A percentile compares a stretch with the other conserved stretches of the same genome.
Evolutionary conservation across 768 basidiomycete genomes (phyloP).

Genomic region (Strobilomyces dryophilus): DNA sequence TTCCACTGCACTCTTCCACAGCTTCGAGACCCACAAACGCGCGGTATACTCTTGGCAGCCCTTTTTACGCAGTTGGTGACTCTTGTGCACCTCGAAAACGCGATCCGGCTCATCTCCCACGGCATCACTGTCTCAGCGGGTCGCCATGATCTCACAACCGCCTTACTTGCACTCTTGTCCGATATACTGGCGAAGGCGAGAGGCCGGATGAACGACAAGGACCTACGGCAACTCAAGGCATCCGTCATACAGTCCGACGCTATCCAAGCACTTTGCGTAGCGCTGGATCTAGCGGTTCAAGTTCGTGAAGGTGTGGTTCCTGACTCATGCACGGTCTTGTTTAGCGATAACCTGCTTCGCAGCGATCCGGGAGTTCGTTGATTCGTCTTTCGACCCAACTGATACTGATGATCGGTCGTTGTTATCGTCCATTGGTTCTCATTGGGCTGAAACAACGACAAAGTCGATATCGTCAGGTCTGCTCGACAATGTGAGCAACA

Average conservation of each 20-base stretch:
- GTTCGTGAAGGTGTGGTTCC: conserved; percentile 34
- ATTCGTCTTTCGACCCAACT: conserved; percentile 34
- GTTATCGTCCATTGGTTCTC: conserved; percentile 35
- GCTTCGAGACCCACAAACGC: conserved; percentile 19
- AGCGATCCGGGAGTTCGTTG: conserved; percentile 45
- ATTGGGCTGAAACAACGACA: conserved; percentile 37
- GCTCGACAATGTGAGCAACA: conserved; percentile 10
- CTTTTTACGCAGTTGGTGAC: conserved; percentile 28
- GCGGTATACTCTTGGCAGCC: conserved; percentile 34
- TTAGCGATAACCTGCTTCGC: conserved; percentile 2
- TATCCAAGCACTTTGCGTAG: conserved; percentile 35
- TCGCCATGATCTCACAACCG: conserved; percentile 22
- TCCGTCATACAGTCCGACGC: conserved; percentile 33
- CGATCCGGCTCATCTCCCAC: conserved; percentile 37
- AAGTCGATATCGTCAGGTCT: conserved; percentile 8
- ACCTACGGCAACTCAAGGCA: conserved; percentile 38
- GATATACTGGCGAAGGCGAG: conserved; percentile 32
- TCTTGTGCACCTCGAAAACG: conserved; percentile 32
- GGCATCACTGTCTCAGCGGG: conserved; percentile 23
- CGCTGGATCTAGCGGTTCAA: conserved; percentile 17
- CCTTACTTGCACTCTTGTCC: conserved; percentile 38
- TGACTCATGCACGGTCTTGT: neutral
- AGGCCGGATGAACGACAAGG: conserved; percentile 24
- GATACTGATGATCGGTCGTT: conserved; percentile 37
- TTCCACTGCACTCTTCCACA: conserved; percentile 27